phyloP scores from a whole-genome alignment of 2,329 filamentous ascomycete species.

The Pseudogymnoascus verrucosus region DNA sequence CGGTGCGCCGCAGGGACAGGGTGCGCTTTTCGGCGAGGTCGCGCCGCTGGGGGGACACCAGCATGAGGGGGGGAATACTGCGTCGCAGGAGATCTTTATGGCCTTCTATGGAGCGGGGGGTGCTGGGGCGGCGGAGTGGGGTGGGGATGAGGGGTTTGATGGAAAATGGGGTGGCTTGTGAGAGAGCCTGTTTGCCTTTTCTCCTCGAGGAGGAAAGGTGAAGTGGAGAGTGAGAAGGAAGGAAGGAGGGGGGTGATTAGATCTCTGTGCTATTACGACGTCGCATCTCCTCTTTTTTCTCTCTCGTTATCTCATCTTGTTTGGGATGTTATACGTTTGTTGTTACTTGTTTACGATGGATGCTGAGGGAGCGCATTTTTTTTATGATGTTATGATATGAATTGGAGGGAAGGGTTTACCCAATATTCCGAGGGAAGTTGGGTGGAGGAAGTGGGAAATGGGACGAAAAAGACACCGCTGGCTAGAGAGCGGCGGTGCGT shows the following conservation, averaged over 20 bases:
- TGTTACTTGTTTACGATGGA: not conserved
- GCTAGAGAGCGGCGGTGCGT: not conserved
- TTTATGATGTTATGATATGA: conserved; percentile 5
- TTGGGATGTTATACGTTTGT: not conserved
- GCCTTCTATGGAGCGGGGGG: not conserved
- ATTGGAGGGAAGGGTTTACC: not conserved
- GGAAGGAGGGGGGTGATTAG: not conserved
- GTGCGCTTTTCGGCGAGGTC: not conserved
- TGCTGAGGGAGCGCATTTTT: not conserved
- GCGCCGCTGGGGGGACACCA: not conserved
- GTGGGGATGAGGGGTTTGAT: not conserved
- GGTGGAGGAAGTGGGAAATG: not conserved
- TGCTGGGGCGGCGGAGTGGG: not conserved
- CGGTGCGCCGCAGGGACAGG: not conserved
- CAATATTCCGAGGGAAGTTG: not conserved
- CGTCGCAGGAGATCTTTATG: not conserved
- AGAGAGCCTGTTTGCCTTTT: not conserved
- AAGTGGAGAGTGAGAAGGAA: not conserved
- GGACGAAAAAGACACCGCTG: not conserved
- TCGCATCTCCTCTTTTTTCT: not conserved
- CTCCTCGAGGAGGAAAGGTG: not conserved
- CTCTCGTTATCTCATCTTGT: not conserved
- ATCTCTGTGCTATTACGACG: conserved; percentile 4
- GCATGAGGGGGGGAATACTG: not conserved
- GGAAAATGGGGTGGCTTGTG: not conserved